Percentiles rank a stretch among this genome's conserved stretches.
Conservation (phyloP, 2,329 filamentous ascomycete species). For the Aspergillus tubingensis region DNA sequence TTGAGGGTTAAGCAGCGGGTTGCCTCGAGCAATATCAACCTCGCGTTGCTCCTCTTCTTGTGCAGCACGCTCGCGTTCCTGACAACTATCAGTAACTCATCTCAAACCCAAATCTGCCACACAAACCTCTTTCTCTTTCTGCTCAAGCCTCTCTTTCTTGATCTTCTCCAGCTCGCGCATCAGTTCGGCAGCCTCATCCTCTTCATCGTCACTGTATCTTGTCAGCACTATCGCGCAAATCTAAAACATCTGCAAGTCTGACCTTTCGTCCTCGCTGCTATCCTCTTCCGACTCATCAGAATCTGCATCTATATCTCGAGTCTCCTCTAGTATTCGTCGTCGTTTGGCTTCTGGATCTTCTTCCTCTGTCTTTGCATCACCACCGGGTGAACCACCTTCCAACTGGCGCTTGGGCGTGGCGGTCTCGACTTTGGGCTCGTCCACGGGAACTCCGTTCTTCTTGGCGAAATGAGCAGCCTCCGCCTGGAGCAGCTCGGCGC, state of each 20-base stretch:
- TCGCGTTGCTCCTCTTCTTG: conserved; percentile 82
- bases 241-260: conserved; percentile 9
- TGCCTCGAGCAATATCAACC: conserved; percentile 85
- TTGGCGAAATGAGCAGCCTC: conserved; percentile 87
- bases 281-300: conserved; percentile 64
- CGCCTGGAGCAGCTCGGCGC: conserved; percentile 83
- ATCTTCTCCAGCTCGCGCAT: conserved; percentile 95
- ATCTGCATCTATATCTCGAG: conserved; percentile 82
- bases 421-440: conserved; percentile 45
- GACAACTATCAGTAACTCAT: conserved; percentile 19
- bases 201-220: conserved; percentile 63
- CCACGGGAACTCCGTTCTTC: conserved; percentile 65
- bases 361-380: conserved; percentile 47
- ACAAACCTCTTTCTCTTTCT: conserved; percentile 70
- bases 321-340: conserved; percentile 82
- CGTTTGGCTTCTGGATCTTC: conserved; percentile 80
- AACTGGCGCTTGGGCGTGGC: conserved; percentile 65
- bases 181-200: conserved; percentile 84
- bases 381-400: conserved; percentile 50
- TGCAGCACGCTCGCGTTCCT: conserved; percentile 78
- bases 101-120: not conserved
- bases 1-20: conserved; percentile 82
- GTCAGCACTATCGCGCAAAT: conserved; percentile 25
- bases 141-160: conserved; percentile 78
- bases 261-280: conserved; percentile 64